Conservation (phyloP, 352 stramenopile genomes). For the Phytophthora sp. region DNA sequence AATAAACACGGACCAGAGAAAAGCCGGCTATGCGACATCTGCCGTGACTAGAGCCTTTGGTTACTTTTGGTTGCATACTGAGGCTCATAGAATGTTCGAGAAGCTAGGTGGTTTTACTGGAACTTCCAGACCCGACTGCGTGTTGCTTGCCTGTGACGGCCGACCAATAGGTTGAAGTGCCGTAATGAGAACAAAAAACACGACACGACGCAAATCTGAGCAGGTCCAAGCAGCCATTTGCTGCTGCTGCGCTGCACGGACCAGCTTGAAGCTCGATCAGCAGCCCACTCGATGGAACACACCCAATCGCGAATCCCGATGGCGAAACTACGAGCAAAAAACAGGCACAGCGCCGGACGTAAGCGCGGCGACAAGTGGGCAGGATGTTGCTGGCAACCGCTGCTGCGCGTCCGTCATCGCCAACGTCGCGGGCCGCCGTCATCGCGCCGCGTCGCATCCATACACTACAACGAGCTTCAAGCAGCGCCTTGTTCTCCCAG, state of each 20-base stretch:
- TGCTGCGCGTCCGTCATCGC: background rate
- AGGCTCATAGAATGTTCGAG: background rate
- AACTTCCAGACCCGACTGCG: no score
- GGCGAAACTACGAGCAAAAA: conserved; percentile 13
- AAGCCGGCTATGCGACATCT: conserved; percentile 19
- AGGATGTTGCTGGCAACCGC: conserved; percentile 9
- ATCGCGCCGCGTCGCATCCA: background rate
- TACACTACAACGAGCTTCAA: no score
- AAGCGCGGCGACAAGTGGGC: conserved; percentile 6
- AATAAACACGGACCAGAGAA: conserved; percentile 15
- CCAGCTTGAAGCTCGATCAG: conserved; percentile 10
- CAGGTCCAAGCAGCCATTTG: no score
- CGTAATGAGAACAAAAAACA: no score
- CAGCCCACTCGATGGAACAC: conserved; percentile 11
- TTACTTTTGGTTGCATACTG: conserved; percentile 12
- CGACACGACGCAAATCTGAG: no score
- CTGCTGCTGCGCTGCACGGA: conserved; percentile 15
- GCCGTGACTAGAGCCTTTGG: conserved; percentile 8
- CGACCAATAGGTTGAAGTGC: no score
- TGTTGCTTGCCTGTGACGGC: no score
- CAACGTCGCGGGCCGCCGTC: background rate
- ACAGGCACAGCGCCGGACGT: conserved; percentile 1
- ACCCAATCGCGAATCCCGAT: conserved; percentile 18
- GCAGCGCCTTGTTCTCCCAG: conserved; percentile 4
- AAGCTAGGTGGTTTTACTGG: no score